Evolutionary conservation across 805 yeast species (phyloP).

Genomic region (Lachancea dasiensis): DNA sequence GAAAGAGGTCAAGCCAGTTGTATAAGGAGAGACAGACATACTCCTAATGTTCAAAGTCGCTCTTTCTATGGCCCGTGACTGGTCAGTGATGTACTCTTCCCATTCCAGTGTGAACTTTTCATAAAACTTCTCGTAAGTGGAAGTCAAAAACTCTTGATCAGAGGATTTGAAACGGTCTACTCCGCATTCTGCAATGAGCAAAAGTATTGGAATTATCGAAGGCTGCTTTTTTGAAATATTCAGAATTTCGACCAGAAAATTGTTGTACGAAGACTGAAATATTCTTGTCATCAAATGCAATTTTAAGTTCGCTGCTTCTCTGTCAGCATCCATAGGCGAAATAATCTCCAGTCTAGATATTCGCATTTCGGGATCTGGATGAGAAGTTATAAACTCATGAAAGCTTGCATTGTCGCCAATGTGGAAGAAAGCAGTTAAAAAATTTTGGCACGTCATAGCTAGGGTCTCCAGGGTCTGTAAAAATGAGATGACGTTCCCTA

Average conservation of each 20-base stretch:
- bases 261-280: constrained; percentile 34
- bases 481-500: background rate
- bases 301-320: constrained; percentile 43
- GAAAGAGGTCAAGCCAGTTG: constrained; percentile 44
- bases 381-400: constrained; percentile 36
- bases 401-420: constrained; percentile 39
- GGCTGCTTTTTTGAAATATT: constrained; percentile 36
- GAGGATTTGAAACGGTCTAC: constrained; percentile 38
- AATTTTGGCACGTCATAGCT: constrained; percentile 43
- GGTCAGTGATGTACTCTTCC: constrained; percentile 53
- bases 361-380: constrained; percentile 18
- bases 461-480: constrained; percentile 20
- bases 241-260: constrained; percentile 26
- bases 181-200: constrained; percentile 38
- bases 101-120: constrained; percentile 50
- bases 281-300: constrained; percentile 41
- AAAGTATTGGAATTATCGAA: constrained; percentile 38
- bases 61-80: constrained; percentile 41
- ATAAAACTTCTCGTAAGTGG: constrained; percentile 44
- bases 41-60: constrained; percentile 26
- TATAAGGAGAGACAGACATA: constrained; percentile 39
- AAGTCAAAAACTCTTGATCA: constrained; percentile 58
- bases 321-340: constrained; percentile 40
- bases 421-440: constrained; percentile 41
- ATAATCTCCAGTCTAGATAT: constrained; percentile 29